Percentiles rank a stretch among this genome's conserved stretches.
These are phyloP conservation scores for Neostapfia colusana DNA, from an alignment of 176 grass and related monocot genomes.

Conservation along the genomic window DNA sequence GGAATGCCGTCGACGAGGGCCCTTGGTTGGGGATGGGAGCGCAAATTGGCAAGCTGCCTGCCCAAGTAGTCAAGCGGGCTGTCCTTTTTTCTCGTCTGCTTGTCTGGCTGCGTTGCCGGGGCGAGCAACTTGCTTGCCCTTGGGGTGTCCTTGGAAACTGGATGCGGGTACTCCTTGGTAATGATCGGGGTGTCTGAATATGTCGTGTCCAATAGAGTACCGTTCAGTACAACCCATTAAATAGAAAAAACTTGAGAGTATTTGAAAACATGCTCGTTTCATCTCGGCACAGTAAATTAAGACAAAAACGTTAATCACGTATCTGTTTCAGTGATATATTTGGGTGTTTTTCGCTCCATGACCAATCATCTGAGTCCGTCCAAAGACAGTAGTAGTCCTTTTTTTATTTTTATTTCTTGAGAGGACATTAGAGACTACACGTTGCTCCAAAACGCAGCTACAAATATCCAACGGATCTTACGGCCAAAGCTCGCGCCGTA, in stretches of 20 bases:
- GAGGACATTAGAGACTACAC: not conserved
- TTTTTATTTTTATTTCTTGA: not conserved
- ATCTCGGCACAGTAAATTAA: not conserved
- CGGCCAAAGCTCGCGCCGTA: not conserved
- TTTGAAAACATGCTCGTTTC: not conserved
- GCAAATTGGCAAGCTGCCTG: slow-evolving; percentile 31
- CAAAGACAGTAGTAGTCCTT: not conserved
- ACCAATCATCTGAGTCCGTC: not conserved
- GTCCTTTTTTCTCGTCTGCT: not conserved
- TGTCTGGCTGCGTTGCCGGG: not conserved
- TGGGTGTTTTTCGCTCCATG: too few species aligned
- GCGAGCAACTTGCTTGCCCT: not conserved
- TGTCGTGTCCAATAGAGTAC: not conserved
- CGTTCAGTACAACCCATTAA: too few species aligned
- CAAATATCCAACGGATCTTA: not conserved
- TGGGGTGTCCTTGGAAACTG: not conserved
- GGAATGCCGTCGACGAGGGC: slow-evolving; percentile 14
- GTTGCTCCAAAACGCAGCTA: not conserved
- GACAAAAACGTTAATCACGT: not conserved
- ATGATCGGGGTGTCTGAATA: not conserved
- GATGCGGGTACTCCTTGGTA: not conserved
- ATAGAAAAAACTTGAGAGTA: too few species aligned
- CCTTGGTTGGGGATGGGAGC: not conserved
- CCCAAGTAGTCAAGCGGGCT: slow-evolving; percentile 25
- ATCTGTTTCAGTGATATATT: not conserved